phyloP scores from a whole-genome alignment of 805 yeast genomes.

The Spathaspora boniae region DNA sequence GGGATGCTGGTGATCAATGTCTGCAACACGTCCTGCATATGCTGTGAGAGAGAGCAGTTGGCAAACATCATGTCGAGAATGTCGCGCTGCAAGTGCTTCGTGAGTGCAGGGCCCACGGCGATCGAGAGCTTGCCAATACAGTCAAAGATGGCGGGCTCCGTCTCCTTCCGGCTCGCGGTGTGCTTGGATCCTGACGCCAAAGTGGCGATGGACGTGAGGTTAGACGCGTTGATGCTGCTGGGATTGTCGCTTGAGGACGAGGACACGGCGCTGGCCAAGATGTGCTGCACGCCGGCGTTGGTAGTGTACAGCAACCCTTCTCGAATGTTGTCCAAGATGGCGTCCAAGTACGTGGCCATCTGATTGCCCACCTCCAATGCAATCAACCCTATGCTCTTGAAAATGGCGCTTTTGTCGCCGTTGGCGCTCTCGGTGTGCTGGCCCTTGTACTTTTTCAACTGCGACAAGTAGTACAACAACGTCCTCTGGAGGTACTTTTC shows the following conservation, averaged over 20 bases:
- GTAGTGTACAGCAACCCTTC: conserved; percentile 59
- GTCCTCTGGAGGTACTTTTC: conserved; percentile 78
- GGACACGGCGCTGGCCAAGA: conserved; percentile 36
- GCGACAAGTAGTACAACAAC: conserved; percentile 70
- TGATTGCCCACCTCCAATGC: conserved; percentile 76
- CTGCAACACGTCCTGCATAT: conserved; percentile 72
- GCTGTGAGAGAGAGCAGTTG: conserved; percentile 78
- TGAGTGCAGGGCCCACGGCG: conserved; percentile 90
- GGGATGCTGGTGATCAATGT: conserved; percentile 72
- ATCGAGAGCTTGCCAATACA: conserved; percentile 83
- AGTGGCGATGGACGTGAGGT: conserved; percentile 5
- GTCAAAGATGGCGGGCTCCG: conserved; percentile 82
- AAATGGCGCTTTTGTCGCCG: conserved; percentile 68
- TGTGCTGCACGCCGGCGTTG: conserved; percentile 36
- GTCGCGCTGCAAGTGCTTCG: conserved; percentile 82
- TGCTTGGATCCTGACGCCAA: conserved; percentile 43
- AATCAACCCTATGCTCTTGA: conserved; percentile 80
- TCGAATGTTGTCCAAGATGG: conserved; percentile 76
- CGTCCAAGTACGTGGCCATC: conserved; percentile 84
- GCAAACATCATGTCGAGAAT: conserved; percentile 70
- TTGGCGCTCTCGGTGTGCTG: conserved; percentile 36
- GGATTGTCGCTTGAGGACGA: conserved; percentile 7
- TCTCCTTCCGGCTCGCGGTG: conserved; percentile 58
- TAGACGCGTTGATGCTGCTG: conserved; percentile 3
- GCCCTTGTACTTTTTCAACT: conserved; percentile 62